phyloP scores from a whole-genome alignment of 2,329 filamentous ascomycete genomes.

The Epicoccum sorghinum region DNA sequence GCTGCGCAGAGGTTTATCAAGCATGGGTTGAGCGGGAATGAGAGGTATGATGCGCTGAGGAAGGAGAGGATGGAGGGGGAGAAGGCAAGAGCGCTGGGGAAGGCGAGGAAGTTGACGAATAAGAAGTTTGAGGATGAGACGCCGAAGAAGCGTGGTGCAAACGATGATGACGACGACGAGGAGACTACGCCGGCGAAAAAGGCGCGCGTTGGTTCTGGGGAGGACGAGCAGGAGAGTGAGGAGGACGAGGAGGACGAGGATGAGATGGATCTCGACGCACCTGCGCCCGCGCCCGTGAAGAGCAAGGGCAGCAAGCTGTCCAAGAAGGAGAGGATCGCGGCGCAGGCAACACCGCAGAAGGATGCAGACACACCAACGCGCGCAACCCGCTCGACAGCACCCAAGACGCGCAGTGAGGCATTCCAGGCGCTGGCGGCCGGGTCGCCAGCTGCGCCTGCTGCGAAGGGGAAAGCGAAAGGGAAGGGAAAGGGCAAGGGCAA shows the following conservation, averaged over 20 bases:
- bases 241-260: background rate
- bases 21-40: constrained; percentile 69
- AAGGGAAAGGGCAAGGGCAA: constrained; percentile 10
- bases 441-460: background rate
- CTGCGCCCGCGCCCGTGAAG: constrained; percentile 5
- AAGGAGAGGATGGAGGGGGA: constrained; percentile 46
- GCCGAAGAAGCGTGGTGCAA: constrained; percentile 24
- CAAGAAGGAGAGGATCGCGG: constrained; percentile 4
- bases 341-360: constrained; percentile 7
- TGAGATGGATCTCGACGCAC: background rate
- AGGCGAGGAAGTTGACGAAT: constrained; percentile 27
- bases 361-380: constrained; percentile 21
- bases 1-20: constrained; percentile 84
- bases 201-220: background rate
- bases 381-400: constrained; percentile 15
- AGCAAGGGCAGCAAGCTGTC: constrained; percentile 16
- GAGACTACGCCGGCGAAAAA: constrained; percentile 13
- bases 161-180: constrained; percentile 32
- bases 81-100: constrained; percentile 32
- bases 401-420: constrained; percentile 33
- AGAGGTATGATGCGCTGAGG: constrained; percentile 51
- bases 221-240: background rate
- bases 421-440: constrained; percentile 32
- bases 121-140: constrained; percentile 37
- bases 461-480: background rate